phyloP scores from a whole-genome alignment of 2,329 filamentous ascomycete species.

The Colletotrichum filicis region DNA sequence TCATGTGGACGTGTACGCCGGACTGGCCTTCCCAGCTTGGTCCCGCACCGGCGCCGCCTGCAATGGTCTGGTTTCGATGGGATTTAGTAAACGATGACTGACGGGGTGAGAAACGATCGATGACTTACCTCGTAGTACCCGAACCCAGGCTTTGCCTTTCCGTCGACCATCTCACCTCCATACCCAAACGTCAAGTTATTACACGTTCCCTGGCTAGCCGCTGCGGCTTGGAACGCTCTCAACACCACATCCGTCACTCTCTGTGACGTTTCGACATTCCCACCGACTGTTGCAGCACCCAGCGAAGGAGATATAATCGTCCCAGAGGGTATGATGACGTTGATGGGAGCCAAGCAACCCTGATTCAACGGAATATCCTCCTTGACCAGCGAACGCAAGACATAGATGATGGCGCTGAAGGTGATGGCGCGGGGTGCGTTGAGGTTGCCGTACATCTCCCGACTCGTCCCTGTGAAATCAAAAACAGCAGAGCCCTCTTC shows the following conservation, averaged over 20 bases:
- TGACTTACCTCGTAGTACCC: conserved; percentile 46
- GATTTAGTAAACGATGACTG: not conserved
- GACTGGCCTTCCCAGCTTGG: conserved; percentile 42
- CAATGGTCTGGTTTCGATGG: conserved; percentile 39
- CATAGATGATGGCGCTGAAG: conserved; percentile 38
- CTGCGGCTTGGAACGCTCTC: conserved; percentile 81
- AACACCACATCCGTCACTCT: conserved; percentile 88
- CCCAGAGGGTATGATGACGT: conserved; percentile 73
- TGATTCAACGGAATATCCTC: conserved; percentile 89
- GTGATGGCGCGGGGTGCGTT: conserved; percentile 42
- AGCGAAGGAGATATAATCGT: conserved; percentile 67
- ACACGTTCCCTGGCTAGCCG: conserved; percentile 56
- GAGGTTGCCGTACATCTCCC: conserved; percentile 51
- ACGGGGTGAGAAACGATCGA: not conserved
- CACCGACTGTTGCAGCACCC: conserved; percentile 71
- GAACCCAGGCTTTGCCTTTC: conserved; percentile 50
- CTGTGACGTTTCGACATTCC: conserved; percentile 83
- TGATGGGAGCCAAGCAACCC: conserved; percentile 81
- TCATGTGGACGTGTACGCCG: conserved; percentile 50
- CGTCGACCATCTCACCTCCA: conserved; percentile 77
- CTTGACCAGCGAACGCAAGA: conserved; percentile 75
- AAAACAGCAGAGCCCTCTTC: conserved; percentile 60
- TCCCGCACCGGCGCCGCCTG: conserved; percentile 46
- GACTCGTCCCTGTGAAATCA: conserved; percentile 57
- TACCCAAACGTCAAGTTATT: not conserved